Base-by-base conservation (phyloP, 495 filamentous ascomycete genomes). In the Penicillium odoratum region DNA sequence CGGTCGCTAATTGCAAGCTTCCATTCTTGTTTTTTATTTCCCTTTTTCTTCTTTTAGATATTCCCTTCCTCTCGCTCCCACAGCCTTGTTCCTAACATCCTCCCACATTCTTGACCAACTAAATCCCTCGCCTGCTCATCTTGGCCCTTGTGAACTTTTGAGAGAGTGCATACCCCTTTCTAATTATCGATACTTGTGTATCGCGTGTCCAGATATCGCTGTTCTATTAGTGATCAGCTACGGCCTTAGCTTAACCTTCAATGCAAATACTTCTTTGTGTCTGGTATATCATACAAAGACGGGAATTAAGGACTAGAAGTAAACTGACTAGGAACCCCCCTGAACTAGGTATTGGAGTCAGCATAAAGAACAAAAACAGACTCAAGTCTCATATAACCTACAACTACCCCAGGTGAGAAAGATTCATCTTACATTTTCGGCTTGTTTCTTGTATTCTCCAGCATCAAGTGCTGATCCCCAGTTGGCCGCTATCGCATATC, bases 1-100 rank as follows among this genome's bases (percentile, higher is more conserved):
- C 21, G 86, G 81, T 57, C 81, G 87, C 67, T 92, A 75, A 81
- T 4, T 38, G 6, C 31, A 56, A 47, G 47, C 11, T 60, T 46
- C 30, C 31, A 33, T 15, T 16, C 29, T 51, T 36, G 16, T 13
- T 51, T 33, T 51, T 28, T 16, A 7, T 15, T 48, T 7, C 33
- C 40, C 33, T 25, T 31, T 36, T 42, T 48, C 58, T 43, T 46
- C 50, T 57, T 46, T 30, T 57, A 56, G 53, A 59, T 55, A 49
- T 53, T 54, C 48, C 48, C 47, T 53, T 55, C 46, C 51, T 61
- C 57, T 62, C 40, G 16, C 43, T 47, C 48, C 56, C 56, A 62
- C 50, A 61, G 52, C 59, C 57, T 68, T 38, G 15, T 53, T 53
- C 15, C 53, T 26, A 58, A 42, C 34, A 54, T 36, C 49, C 51